Evolutionary conservation across 495 filamentous ascomycete genomes (phyloP).

Genomic region (Aspergillus bridgeri): DNA sequence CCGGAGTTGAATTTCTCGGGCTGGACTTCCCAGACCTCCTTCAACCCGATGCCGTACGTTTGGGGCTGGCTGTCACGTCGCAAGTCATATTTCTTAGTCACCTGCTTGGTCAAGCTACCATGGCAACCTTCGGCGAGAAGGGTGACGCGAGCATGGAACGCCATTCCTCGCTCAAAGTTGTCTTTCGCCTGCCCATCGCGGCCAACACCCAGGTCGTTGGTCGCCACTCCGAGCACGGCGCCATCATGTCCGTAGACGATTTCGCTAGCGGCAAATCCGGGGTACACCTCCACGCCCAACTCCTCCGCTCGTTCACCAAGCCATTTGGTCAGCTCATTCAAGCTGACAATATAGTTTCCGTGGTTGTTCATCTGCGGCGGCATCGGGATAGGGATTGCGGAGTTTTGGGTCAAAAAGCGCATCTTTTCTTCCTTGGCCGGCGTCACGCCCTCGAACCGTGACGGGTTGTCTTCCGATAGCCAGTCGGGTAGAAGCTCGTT

Average conservation of each 20-base stretch:
- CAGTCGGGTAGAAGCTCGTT: slow-evolving; percentile 93
- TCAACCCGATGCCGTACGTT: slow-evolving; percentile 91
- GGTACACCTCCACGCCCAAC: slow-evolving; percentile 96
- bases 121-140: slow-evolving; percentile 97
- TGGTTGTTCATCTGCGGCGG: slow-evolving; percentile 99
- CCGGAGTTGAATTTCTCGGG: slow-evolving; percentile 90
- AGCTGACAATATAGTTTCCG: slow-evolving; percentile 94
- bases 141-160: slow-evolving; percentile 92
- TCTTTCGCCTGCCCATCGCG: slow-evolving; percentile 83
- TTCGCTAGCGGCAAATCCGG: slow-evolving; percentile 92
- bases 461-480: slow-evolving; percentile 81
- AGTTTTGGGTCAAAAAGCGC: slow-evolving; percentile 88
- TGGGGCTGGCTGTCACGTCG: slow-evolving; percentile 85
- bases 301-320: slow-evolving; percentile 93
- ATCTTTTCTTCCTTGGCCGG: slow-evolving; percentile 80
- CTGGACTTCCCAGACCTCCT: slow-evolving; percentile 96
- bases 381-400: slow-evolving; percentile 72
- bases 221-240: slow-evolving; percentile 89
- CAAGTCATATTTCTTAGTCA: slow-evolving; percentile 92
- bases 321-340: slow-evolving; percentile 95
- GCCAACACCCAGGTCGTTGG: slow-evolving; percentile 85
- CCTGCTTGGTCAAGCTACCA: slow-evolving; percentile 92
- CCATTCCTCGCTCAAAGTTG: slow-evolving; percentile 95
- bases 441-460: slow-evolving; percentile 78
- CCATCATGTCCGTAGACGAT: slow-evolving; percentile 84